Evolutionary conservation across 2,329 filamentous ascomycete genomes (phyloP), one percentile per base, ranked within the genome.

Genomic region (Xylariales sp.): DNA sequence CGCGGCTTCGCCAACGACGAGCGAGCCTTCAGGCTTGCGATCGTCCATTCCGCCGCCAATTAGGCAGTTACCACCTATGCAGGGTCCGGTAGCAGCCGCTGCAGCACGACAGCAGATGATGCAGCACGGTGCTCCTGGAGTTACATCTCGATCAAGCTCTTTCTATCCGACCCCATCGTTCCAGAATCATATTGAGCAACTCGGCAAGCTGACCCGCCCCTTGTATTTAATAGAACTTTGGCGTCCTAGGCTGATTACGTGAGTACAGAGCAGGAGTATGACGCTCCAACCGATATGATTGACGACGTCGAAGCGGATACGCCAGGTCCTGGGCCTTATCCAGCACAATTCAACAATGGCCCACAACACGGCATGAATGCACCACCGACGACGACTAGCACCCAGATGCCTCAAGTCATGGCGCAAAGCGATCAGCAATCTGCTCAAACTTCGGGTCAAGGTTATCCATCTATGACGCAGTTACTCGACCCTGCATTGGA

Each of bases 231-330:
- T 73, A 69, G 73, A 76, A 67, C 71, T 78, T 60, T 80, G 74
- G 75, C 72, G 72, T 81, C 72, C 74, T 79, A 81, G 73, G 69
- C 74, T 83, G 70, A 85, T 76, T 72, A 60, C 66, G 63, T 80
- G 66, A 69, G 56, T 74, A 72, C 70, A 96, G 91, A 97, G 70
- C 89, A 95, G 75, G 91, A 97, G 71, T 97, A 96, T 67, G 90
- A 96, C 61, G 85, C 88, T 39, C 86, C 88, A 66, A 79, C 78
- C 61, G 88, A 91, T 54, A 86, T 95, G 74, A 81, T 94, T 61
- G 90, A 96, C 55, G 87, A 94, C 44, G 69, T 81, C 49, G 83
- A 86, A 52, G 77, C 81, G 48, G 83, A 88, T 44, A 79, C 81
- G 10, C 76, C 83, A 39, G 81, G 80, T 29, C 76, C 81, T 30